phyloP scores from a whole-genome alignment of 257 asterid genomes.

The Petunia secreta region DNA sequence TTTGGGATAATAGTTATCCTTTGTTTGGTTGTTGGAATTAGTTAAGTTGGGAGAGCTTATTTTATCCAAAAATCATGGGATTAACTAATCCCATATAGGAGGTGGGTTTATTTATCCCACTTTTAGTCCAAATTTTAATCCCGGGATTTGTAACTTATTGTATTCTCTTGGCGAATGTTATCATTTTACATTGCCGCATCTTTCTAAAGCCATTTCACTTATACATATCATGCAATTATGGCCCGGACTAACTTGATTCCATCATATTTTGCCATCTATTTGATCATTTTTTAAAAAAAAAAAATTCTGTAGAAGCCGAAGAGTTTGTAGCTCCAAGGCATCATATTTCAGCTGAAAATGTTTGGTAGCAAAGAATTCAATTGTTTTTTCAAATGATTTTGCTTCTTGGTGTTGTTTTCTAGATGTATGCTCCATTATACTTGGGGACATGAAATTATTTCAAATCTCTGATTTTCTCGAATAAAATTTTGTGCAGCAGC shows the following conservation, averaged over 20 bases:
- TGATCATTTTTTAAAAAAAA: neutral
- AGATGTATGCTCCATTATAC: neutral
- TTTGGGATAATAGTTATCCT: no score
- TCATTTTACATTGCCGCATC: constrained; percentile 8
- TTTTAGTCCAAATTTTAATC: no score
- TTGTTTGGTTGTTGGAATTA: no score
- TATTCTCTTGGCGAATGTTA: neutral
- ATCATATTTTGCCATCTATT: neutral
- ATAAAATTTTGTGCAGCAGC: neutral
- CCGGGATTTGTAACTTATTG: neutral
- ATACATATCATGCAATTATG: neutral
- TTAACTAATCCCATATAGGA: no score
- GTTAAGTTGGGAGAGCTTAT: no score
- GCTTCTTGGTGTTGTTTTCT: constrained; percentile 1
- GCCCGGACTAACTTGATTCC: neutral
- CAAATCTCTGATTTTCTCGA: neutral
- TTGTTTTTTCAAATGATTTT: neutral
- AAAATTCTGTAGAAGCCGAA: neutral
- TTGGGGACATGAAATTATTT: neutral
- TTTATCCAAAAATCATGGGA: no score
- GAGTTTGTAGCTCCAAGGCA: neutral
- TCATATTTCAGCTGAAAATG: neutral
- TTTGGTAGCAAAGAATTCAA: neutral
- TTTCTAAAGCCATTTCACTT: neutral
- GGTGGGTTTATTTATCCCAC: no score